A percentile compares a stretch with the other conserved stretches of the same genome.
Evolutionary conservation across 495 filamentous ascomycete genomes (phyloP).

Genomic region (Annulohypoxylon maeteangense): DNA sequence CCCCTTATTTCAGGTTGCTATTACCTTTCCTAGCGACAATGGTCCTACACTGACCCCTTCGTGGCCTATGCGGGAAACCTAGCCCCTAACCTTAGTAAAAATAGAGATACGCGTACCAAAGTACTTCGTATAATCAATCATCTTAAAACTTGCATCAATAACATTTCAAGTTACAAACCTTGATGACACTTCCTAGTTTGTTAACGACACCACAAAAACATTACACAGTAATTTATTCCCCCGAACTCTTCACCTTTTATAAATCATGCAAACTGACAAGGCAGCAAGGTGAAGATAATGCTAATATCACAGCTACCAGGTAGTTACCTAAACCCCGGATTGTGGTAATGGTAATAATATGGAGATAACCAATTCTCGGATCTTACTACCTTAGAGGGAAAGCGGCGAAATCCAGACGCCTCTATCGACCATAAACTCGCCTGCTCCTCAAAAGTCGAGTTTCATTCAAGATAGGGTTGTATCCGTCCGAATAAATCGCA

Average conservation of each 20-base stretch:
- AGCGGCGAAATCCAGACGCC: slow-evolving; percentile 12
- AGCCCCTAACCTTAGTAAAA: slow-evolving; percentile 29
- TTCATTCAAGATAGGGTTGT: slow-evolving; percentile 25
- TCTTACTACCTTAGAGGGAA: slow-evolving; percentile 37
- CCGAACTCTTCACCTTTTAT: neutral
- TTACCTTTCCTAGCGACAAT: slow-evolving; percentile 8
- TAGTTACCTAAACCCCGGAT: slow-evolving; percentile 2
- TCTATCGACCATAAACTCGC: neutral
- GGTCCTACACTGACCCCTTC: slow-evolving; percentile 7
- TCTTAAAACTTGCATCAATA: slow-evolving; percentile 15
- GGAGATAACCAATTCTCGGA: slow-evolving; percentile 37
- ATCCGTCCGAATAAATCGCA: slow-evolving; percentile 12
- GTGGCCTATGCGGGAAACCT: slow-evolving; percentile 16
- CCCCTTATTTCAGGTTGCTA: slow-evolving; percentile 40
- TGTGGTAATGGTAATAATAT: slow-evolving; percentile 35
- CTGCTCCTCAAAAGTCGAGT: slow-evolving; percentile 1
- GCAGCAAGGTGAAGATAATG: neutral
- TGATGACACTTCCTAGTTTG: neutral
- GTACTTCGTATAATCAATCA: neutral
- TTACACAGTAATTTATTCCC: neutral
- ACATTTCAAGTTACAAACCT: slow-evolving; percentile 4
- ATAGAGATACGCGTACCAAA: slow-evolving; percentile 14
- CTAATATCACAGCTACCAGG: neutral
- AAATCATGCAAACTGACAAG: slow-evolving; percentile 3
- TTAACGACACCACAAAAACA: neutral